Conservation (phyloP, 1,284 basidiomycete genomes). For the Stygiomarasmius scandens region DNA sequence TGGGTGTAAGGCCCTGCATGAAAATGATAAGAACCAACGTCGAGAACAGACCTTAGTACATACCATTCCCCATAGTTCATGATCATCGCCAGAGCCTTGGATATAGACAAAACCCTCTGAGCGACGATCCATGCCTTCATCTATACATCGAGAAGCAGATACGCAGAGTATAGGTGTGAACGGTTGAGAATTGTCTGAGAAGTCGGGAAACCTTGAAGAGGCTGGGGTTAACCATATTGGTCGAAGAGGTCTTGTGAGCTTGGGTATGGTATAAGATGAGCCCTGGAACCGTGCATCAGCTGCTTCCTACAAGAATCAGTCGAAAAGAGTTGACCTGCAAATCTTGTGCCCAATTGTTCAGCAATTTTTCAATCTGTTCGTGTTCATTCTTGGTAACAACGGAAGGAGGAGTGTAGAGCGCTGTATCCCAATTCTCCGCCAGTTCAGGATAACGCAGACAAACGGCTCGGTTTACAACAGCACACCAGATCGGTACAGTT, state of each 20-base stretch:
- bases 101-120: slow-evolving; percentile 74
- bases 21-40: not conserved
- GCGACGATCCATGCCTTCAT: slow-evolving; percentile 60
- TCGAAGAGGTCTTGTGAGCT: slow-evolving; percentile 53
- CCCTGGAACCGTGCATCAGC: slow-evolving; percentile 31
- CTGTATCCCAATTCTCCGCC: slow-evolving; percentile 48
- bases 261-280: slow-evolving; percentile 55
- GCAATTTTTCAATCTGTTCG: slow-evolving; percentile 62
- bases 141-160: slow-evolving; percentile 72
- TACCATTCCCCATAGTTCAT: slow-evolving; percentile 85
- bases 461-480: slow-evolving; percentile 84
- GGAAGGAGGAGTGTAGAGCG: slow-evolving; percentile 67
- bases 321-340: slow-evolving; percentile 37
- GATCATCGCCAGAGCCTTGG: slow-evolving; percentile 89
- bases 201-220: slow-evolving; percentile 44
- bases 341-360: slow-evolving; percentile 68
- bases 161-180: slow-evolving; percentile 77
- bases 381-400: slow-evolving; percentile 74
- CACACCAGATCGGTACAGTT: slow-evolving; percentile 95
- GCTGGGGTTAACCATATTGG: slow-evolving; percentile 74
- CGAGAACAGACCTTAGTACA: slow-evolving; percentile 20
- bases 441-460: slow-evolving; percentile 31
- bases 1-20: slow-evolving; percentile 69
- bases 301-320: not conserved
- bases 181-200: slow-evolving; percentile 25